phyloP scores from a whole-genome alignment of 495 filamentous ascomycete genomes.

The Penicillium argentinense region DNA sequence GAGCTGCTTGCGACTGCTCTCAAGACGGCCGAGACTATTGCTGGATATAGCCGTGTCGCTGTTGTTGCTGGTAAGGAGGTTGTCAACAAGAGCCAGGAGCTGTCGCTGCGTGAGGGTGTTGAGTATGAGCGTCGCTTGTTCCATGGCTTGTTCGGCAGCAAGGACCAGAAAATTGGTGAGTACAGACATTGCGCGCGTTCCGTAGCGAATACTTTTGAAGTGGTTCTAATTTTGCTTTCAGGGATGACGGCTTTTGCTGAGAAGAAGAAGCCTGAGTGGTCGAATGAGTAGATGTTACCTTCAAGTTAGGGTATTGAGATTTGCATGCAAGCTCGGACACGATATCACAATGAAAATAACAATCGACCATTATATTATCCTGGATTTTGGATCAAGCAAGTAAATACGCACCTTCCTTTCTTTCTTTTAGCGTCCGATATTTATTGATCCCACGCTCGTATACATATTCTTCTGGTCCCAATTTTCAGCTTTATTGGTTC shows the following conservation, averaged over 20 bases:
- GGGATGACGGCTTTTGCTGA: conserved; percentile 93
- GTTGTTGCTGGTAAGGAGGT: conserved; percentile 95
- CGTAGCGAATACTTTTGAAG: background rate
- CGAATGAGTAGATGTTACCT: conserved; percentile 58
- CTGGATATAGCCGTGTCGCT: conserved; percentile 73
- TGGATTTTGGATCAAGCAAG: no score
- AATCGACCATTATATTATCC: no score
- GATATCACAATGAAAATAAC: no score
- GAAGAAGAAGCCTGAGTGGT: conserved; percentile 94
- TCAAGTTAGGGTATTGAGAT: no score
- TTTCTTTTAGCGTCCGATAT: no score
- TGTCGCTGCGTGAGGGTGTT: conserved; percentile 80
- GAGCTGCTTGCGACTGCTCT: conserved; percentile 75
- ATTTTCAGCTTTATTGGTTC: background rate
- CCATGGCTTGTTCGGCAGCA: conserved; percentile 85
- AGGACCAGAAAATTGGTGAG: conserved; percentile 93
- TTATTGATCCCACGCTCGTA: no score
- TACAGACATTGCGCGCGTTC: background rate
- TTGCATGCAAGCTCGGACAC: no score
- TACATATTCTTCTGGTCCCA: background rate
- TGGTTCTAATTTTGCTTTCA: conserved; percentile 26
- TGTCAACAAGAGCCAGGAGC: conserved; percentile 94
- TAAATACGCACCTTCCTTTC: no score
- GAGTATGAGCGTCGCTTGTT: conserved; percentile 94
- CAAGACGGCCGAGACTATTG: conserved; percentile 85